Conservation (phyloP, 768 basidiomycete genomes). For the Mycena chlorophos region DNA sequence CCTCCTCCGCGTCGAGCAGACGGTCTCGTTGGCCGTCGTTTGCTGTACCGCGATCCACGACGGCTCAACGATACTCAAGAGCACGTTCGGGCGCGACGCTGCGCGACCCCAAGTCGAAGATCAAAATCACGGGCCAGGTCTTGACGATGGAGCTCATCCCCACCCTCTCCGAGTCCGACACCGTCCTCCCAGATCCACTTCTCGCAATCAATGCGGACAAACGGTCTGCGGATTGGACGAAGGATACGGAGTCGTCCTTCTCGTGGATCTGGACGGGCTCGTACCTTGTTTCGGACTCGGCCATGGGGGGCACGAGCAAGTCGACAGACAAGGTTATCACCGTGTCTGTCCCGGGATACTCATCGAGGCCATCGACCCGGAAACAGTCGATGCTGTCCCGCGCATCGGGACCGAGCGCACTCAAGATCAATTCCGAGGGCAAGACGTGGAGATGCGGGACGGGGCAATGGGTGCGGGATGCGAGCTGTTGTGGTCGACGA, state of each 20-base stretch:
- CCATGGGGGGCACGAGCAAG: conserved; percentile 3
- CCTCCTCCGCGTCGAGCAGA: conserved; percentile 1
- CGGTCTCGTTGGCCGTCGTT: conserved; percentile 5
- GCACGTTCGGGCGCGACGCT: background rate
- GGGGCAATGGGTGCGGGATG: conserved; percentile 7
- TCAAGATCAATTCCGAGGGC: conserved; percentile 9
- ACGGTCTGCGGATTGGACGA: background rate
- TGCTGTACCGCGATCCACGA: conserved; percentile 11
- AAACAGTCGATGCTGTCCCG: background rate
- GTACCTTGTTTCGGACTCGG: conserved; percentile 3
- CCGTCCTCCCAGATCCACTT: background rate
- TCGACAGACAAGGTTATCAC: conserved; percentile 6
- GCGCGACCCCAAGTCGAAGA: background rate
- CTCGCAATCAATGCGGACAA: background rate
- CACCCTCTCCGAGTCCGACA: conserved; percentile 1
- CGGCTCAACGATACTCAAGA: background rate
- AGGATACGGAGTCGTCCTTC: background rate
- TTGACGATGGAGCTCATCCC: conserved; percentile 2
- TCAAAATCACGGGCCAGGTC: conserved; percentile 13
- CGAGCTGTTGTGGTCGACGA: conserved; percentile 3
- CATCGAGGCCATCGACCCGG: conserved; percentile 2
- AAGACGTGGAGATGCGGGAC: conserved; percentile 10
- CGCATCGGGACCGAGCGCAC: background rate
- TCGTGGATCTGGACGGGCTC: conserved; percentile 12
- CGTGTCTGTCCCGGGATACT: conserved; percentile 10